phyloP scores from a whole-genome alignment of 2,329 filamentous ascomycete genomes.

The Pseudocercospora pini-densiflorae region DNA sequence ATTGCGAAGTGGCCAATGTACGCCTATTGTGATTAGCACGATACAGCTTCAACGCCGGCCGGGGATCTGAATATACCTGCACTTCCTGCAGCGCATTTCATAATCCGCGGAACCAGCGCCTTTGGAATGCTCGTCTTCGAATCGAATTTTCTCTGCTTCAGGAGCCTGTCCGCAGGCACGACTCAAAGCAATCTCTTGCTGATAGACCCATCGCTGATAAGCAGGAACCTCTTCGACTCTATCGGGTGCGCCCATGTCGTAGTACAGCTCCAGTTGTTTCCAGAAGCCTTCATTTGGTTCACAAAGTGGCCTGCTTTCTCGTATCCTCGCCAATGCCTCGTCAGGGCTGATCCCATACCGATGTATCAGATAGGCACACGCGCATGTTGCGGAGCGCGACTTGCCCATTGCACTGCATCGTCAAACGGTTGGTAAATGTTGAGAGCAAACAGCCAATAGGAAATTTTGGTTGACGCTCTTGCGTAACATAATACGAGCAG shows the following conservation, averaged over 20 bases:
- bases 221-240: constrained; percentile 69
- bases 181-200: constrained; percentile 67
- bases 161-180: constrained; percentile 79
- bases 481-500: neutral
- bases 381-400: constrained; percentile 84
- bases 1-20: constrained; percentile 66
- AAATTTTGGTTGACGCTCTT: neutral
- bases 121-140: constrained; percentile 69
- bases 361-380: constrained; percentile 82
- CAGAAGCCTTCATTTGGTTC: constrained; percentile 94
- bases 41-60: neutral
- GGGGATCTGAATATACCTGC: constrained; percentile 62
- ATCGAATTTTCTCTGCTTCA: constrained; percentile 73
- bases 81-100: constrained; percentile 88
- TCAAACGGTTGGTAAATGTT: constrained; percentile 16
- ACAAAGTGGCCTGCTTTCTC: constrained; percentile 72
- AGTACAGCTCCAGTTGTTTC: constrained; percentile 83
- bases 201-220: constrained; percentile 81
- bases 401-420: constrained; percentile 82
- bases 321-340: constrained; percentile 73
- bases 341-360: constrained; percentile 55
- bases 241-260: constrained; percentile 80
- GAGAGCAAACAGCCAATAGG: neutral
- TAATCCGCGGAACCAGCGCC: constrained; percentile 46
- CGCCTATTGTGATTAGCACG: constrained; percentile 49